These are phyloP conservation scores for Blastocystis sp. DNA, from an alignment of 352 stramenopile species.

Conservation along the genomic window DNA sequence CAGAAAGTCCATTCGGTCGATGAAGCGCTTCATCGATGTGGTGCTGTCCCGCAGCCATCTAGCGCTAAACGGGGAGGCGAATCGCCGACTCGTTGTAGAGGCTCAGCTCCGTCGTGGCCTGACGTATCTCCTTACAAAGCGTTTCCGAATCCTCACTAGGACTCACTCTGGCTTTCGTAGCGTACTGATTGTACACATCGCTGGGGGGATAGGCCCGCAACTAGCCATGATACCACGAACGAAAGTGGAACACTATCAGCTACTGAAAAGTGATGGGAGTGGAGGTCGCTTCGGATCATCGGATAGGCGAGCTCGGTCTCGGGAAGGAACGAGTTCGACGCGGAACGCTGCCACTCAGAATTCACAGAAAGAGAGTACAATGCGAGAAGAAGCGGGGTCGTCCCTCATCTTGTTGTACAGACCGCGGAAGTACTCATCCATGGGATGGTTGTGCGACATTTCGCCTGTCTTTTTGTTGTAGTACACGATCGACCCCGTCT, in stretches of 20 bases:
- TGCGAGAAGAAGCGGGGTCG: neutral
- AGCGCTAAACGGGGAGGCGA: neutral
- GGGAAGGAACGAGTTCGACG: neutral
- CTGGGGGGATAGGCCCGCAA: too few relatives aligned
- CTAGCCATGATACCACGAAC: too few relatives aligned
- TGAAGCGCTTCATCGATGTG: neutral
- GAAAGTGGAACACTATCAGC: too few relatives aligned
- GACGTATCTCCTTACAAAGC: conserved; percentile 13
- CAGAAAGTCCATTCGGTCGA: conserved; percentile 25
- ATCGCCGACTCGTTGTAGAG: conserved; percentile 34
- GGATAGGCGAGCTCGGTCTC: neutral
- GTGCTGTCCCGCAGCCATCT: conserved; percentile 45
- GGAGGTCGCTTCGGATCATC: too few relatives aligned
- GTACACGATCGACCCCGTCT: conserved; percentile 37
- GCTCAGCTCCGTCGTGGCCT: conserved; percentile 8
- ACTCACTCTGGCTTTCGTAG: too few relatives aligned
- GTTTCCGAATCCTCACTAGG: conserved; percentile 4
- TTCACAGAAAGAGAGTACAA: neutral
- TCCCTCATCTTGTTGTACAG: conserved; percentile 41
- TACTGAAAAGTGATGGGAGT: too few relatives aligned
- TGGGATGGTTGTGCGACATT: conserved; percentile 49
- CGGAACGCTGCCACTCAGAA: neutral
- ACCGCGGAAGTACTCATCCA: conserved; percentile 62
- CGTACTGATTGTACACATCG: too few relatives aligned
- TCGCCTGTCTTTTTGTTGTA: conserved; percentile 59